Evolutionary conservation across 2,329 filamentous ascomycete species (phyloP), one percentile per base, ranked within the genome.

Genomic region (Grosmannia penicillata): DNA sequence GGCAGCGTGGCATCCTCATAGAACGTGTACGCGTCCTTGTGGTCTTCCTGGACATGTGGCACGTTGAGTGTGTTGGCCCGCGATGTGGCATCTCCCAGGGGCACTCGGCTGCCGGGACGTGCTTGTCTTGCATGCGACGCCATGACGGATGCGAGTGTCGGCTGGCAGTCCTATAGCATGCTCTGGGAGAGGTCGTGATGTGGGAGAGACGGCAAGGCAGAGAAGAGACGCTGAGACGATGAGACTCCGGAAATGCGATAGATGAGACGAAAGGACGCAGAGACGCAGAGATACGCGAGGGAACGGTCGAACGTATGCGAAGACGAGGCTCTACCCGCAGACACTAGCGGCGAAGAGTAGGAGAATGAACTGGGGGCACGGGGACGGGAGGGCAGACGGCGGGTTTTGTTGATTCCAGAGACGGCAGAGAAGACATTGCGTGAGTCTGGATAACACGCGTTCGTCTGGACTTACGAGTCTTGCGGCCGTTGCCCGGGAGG

Each of bases 81-180:
- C 19, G 50, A 48, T 2, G 52, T 51, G 38, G 49, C 50, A 36
- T 55, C 53, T 18, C 48, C 43, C 26, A 55, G 43, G 9, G 53
- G 53, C 37, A 54, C 48, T n/a, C 53, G 51, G 25, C 38, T 18
- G 28, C 39, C 41, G 8, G 45, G 32, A 7, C 43, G 33, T n/a
- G 43, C 40, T 19, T 45, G 33, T 30, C 40, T 42, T 34, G 19
- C 39, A 27, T 38, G 47, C 27, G 46, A 41, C 24, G 53, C 49
- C 53, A 54, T 54, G 42, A 23, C 29, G 30, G 33, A 27, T 19
- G 36, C 32, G 29, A 23, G 30, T 28, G 32, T 11, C 13, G 15
- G 21, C 25, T n/a, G 23, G 11, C 4, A 29, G 27, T 17, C 8
- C 22, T 41, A 39, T 33, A 13, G 36, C 43, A 46, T 43, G 33